phyloP scores from a whole-genome alignment of 345 rosid genomes.

The Arabidopsis suecica region DNA sequence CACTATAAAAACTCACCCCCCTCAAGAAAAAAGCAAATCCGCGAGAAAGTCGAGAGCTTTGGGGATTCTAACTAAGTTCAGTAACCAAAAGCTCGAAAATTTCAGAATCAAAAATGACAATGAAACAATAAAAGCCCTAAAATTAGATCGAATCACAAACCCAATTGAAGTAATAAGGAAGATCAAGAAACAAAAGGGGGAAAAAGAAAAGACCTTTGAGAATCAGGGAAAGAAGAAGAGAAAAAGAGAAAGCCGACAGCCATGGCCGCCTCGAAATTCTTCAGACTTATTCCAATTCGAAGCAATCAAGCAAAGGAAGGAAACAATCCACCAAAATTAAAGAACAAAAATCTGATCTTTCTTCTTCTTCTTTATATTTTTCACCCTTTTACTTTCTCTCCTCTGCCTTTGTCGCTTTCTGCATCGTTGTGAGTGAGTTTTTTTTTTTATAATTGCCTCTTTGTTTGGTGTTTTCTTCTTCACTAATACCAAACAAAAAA shows the following conservation, averaged over 20 bases:
- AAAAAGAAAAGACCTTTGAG: constrained; percentile 38
- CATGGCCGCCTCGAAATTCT: constrained; percentile 46
- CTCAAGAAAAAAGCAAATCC: background rate
- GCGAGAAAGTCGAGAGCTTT: constrained; percentile 30
- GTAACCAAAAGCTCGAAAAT: constrained; percentile 25
- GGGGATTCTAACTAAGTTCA: constrained; percentile 31
- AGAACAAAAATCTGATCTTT: constrained; percentile 35
- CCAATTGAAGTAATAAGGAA: constrained; percentile 24
- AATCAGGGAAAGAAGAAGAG: constrained; percentile 31
- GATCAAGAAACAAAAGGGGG: constrained; percentile 26
- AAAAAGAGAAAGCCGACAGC: constrained; percentile 25
- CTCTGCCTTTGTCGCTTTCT: constrained; percentile 41
- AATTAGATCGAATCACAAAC: constrained; percentile 24
- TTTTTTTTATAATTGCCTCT: constrained; percentile 17
- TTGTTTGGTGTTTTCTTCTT: constrained; percentile 38
- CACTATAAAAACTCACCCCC: background rate
- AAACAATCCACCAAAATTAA: constrained; percentile 3
- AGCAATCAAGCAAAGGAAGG: constrained; percentile 35
- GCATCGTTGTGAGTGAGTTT: constrained; percentile 37
- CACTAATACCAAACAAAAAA: constrained; percentile 8
- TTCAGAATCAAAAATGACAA: constrained; percentile 18
- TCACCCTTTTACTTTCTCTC: constrained; percentile 36
- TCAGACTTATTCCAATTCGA: constrained; percentile 42
- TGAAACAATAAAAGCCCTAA: constrained; percentile 19
- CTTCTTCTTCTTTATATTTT: constrained; percentile 17